Evolutionary conservation across 345 rosid genomes (phyloP), one percentile per base, ranked within the genome.

Genomic region (Dovyalis caffra): DNA sequence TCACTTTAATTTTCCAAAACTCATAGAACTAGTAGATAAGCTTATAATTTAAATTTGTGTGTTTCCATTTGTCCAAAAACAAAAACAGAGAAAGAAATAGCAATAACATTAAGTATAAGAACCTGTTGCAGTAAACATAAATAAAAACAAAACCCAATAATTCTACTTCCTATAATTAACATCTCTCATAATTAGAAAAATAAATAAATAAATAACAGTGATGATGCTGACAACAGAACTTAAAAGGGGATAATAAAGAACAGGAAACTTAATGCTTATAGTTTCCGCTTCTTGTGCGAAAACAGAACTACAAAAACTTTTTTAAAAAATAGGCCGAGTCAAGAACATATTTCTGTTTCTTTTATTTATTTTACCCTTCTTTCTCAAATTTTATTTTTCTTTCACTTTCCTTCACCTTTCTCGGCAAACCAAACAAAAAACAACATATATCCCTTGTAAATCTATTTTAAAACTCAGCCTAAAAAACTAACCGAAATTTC

Each of bases 401-500:
- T 14, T 43, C 40, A 37, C 40, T 37, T 37, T 37, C 49, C 16
- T 43, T 43, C 56, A 47, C 56, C 56, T 47, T 47, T 47, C 56
- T 47, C 23, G 6, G 21, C 56, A 47, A 47, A 18, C 56, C 56
- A 47, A 18, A 47, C n/a, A 20, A 47, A 5, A 47, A 5, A 47
- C n/a, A 18, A 18, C 56, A 47, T 47, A 47, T 5, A 18, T 47
- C 23, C n/a, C 56, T 5, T 16, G n/a, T 49, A n/a, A 20, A 49
- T 49, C 23, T 23, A n/a, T n/a, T n/a, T 56, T 28, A 35, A 29
- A 25, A 4, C 21, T 7, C 9, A 37, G 15, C 31, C 34, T 5
- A 65, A 32, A 65, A 32, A 56, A 33, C 60, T 38, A 66, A 71
- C 57, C 45, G 15, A 33, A 77, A 65, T 38, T 20, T 38, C 71